Percentiles rank a stretch among this genome's conserved stretches.
Evolutionary conservation across 352 stramenopile genomes (phyloP).

Genomic region (Hyaloperonospora brassicae): DNA sequence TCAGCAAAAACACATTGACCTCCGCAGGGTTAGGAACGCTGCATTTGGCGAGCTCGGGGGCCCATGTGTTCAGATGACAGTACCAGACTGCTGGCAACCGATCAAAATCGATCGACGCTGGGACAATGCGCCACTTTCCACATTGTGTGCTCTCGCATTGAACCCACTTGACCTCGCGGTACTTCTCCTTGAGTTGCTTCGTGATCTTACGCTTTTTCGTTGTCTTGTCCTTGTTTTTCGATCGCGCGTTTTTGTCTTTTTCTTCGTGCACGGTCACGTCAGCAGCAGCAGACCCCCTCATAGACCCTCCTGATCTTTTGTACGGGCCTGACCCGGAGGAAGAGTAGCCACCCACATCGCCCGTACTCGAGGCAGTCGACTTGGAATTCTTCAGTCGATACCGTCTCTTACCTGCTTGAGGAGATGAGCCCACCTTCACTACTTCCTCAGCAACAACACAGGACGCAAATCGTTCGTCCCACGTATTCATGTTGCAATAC

Average conservation of each 20-base stretch:
- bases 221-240: slow-evolving; percentile 55
- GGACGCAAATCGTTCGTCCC: slow-evolving; percentile 76
- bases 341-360: slow-evolving; percentile 32
- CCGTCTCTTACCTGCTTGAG: slow-evolving; percentile 23
- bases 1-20: slow-evolving; percentile 58
- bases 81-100: slow-evolving; percentile 87
- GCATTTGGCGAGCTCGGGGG: slow-evolving; percentile 61
- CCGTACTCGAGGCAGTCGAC: slow-evolving; percentile 10
- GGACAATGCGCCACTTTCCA: slow-evolving; percentile 92
- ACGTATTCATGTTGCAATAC: slow-evolving; percentile 95
- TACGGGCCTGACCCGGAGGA: slow-evolving; percentile 27
- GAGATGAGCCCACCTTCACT: slow-evolving; percentile 29
- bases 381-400: slow-evolving; percentile 34
- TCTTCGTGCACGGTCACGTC: slow-evolving; percentile 12
- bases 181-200: slow-evolving; percentile 76
- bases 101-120: slow-evolving; percentile 83
- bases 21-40: slow-evolving; percentile 59
- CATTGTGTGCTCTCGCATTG: slow-evolving; percentile 92
- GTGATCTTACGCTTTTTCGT: slow-evolving; percentile 72
- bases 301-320: slow-evolving; percentile 19
- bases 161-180: slow-evolving; percentile 88
- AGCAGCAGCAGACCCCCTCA: slow-evolving; percentile 19
- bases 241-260: slow-evolving; percentile 21
- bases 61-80: slow-evolving; percentile 77
- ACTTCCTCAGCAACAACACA: slow-evolving; percentile 89